Conservation (phyloP, 2,329 filamentous ascomycete genomes). For the Colletotrichum sp. region DNA sequence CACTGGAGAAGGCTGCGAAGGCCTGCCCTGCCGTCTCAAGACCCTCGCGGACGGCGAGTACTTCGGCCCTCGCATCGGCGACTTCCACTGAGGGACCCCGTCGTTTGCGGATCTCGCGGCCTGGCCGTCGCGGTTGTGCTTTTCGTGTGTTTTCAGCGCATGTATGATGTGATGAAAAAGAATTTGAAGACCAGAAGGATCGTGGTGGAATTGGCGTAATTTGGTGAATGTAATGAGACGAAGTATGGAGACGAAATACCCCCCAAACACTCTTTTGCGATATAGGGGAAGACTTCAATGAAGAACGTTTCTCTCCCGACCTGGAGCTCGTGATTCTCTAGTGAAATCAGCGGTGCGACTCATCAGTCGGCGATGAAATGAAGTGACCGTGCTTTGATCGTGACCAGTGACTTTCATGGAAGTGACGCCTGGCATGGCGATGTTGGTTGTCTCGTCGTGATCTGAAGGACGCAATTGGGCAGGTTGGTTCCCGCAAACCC, state of each 20-base stretch:
- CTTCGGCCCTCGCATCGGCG: slow-evolving; percentile 32
- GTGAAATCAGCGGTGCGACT: rapidly evolving
- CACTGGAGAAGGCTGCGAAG: slow-evolving; percentile 30
- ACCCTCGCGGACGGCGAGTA: slow-evolving; percentile 31
- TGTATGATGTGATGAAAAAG: slow-evolving; percentile 4
- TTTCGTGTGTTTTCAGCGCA: background rate
- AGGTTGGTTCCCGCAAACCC: background rate
- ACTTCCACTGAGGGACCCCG: background rate
- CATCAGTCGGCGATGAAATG: background rate
- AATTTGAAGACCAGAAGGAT: background rate
- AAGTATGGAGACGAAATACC: slow-evolving; percentile 1
- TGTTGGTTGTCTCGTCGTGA: background rate
- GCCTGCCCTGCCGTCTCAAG: slow-evolving; percentile 25
- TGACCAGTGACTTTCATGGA: background rate
- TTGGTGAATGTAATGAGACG: background rate
- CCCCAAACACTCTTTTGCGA: slow-evolving; percentile 7
- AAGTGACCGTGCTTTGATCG: background rate
- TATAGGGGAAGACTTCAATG: background rate
- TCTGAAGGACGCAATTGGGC: rapidly evolving
- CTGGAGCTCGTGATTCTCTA: background rate
- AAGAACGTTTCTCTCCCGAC: background rate
- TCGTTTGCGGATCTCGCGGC: background rate
- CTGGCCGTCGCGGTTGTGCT: background rate
- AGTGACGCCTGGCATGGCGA: background rate
- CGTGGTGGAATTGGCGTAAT: background rate